phyloP scores from a whole-genome alignment of 352 stramenopile genomes.

The Phytophthora pisi region DNA sequence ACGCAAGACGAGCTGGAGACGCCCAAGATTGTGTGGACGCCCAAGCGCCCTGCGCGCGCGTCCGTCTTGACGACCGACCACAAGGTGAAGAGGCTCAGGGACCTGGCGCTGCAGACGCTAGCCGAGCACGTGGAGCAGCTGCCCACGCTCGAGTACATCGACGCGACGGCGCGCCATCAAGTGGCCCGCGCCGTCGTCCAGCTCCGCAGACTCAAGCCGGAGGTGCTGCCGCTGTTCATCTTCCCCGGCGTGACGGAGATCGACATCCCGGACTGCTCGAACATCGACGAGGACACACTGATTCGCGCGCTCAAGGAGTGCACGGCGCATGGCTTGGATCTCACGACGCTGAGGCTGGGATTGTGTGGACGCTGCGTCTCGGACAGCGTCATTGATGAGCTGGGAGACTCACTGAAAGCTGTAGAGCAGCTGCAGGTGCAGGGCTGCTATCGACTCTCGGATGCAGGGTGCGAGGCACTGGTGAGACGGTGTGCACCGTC shows the following conservation, averaged over 20 bases:
- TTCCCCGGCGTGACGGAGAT: constrained; percentile 77
- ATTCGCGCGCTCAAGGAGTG: constrained; percentile 43
- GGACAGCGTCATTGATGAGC: constrained; percentile 71
- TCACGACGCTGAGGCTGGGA: constrained; percentile 68
- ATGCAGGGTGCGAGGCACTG: constrained; percentile 64
- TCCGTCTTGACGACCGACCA: constrained; percentile 55
- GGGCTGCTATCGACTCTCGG: constrained; percentile 80
- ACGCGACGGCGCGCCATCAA: constrained; percentile 60
- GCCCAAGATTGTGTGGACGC: constrained; percentile 47
- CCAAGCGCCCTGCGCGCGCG: constrained; percentile 53
- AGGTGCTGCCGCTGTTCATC: constrained; percentile 82
- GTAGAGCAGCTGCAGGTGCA: constrained; percentile 76
- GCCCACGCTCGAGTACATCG: constrained; percentile 75
- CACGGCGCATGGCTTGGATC: constrained; percentile 41
- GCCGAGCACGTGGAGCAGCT: constrained; percentile 71
- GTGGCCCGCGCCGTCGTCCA: constrained; percentile 65
- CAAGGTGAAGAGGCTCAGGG: constrained; percentile 53
- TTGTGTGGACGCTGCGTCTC: constrained; percentile 80
- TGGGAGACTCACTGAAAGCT: constrained; percentile 64
- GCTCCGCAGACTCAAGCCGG: constrained; percentile 59
- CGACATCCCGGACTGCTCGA: constrained; percentile 83
- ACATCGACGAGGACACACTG: constrained; percentile 74
- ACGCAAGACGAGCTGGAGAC: constrained; percentile 36
- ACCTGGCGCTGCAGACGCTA: constrained; percentile 62
- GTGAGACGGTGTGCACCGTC: constrained; percentile 74